Base-by-base conservation (phyloP, 108 stramenopile species). In the Stephanodiscus minutulus region DNA sequence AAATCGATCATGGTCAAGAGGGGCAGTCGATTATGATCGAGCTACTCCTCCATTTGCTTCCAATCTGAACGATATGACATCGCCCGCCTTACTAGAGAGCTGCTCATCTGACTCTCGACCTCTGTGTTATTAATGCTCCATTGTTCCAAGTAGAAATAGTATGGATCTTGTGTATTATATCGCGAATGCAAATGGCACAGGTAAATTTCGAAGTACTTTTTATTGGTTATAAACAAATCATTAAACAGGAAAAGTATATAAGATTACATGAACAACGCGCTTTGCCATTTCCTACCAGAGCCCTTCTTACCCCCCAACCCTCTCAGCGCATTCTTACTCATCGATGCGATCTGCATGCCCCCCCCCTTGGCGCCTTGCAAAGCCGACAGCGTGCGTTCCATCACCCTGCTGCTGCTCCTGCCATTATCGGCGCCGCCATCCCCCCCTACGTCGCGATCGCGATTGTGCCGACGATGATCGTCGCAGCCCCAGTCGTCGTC, bases 261-360 rank as follows among this genome's bases (percentile, higher is more conserved):
- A 3, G 0, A 56, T 55, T 70, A 81, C 79, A 81, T 54, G 55
- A 81, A 81, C 37, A 81, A 21, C 0, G 79, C 79, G 55, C 79
- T 81, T 57, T 81, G 79, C 68, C 68, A 81, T 48, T 81, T 81
- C 47, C 66, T 57, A 22, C 68, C 58, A 24, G 79, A 53, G 56
- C 64, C 72, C 56, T 70, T 74, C 57, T 58, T 53, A n/a, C n/a
- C n/a, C 54, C 64, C 69, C 62, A 64, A 57, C 31, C 79, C 79
- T 25, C 61, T 58, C 37, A 81, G 44, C 12, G 79, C 72, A 54
- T 15, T 50, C 56, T 57, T 73, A 28, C 73, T 46, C 27, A 41
- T 69, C 2, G 54, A 52, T 6, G 63, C 72, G 47, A 73, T 49
- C 5, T 57, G 43, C 20, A 61, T 72, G 15, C 66, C 66, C 8